Conservation (phyloP, 495 filamentous ascomycete species). For the Melanomma pulvis-pyrius region DNA sequence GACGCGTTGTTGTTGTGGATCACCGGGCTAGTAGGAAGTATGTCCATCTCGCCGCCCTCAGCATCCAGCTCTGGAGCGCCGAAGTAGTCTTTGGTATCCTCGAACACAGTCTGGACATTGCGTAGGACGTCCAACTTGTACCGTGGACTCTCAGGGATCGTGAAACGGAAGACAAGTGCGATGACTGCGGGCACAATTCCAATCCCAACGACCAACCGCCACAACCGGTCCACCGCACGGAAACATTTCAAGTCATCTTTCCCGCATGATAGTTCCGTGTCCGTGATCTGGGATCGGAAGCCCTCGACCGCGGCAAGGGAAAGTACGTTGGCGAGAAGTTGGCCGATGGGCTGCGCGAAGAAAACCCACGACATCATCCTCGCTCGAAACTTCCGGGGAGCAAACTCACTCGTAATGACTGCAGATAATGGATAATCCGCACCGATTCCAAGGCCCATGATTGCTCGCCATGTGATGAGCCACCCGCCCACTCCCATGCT, state of each 20-base stretch:
- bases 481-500: constrained; percentile 31
- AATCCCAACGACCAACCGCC: constrained; percentile 33
- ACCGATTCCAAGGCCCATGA: constrained; percentile 33
- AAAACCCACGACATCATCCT: constrained; percentile 35
- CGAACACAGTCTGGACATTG: constrained; percentile 21
- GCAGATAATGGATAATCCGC: constrained; percentile 35
- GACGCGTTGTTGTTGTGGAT: neutral
- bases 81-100: constrained; percentile 30
- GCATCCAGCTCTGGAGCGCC: constrained; percentile 18
- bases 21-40: neutral
- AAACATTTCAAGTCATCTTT: constrained; percentile 20
- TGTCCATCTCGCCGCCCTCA: constrained; percentile 29
- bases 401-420: constrained; percentile 33
- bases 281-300: constrained; percentile 26
- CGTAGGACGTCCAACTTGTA: constrained; percentile 34
- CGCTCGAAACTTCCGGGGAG: constrained; percentile 27
- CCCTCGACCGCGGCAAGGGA: constrained; percentile 23
- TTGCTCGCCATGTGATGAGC: constrained; percentile 31
- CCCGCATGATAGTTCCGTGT: constrained; percentile 9
- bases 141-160: constrained; percentile 32
- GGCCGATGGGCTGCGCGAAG: constrained; percentile 33
- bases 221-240: constrained; percentile 29
- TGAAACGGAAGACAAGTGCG: constrained; percentile 31
- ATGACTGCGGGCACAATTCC: constrained; percentile 32
- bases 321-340: constrained; percentile 35